phyloP scores from a whole-genome alignment of 352 stramenopile species.

The Globisporangium nunn region DNA sequence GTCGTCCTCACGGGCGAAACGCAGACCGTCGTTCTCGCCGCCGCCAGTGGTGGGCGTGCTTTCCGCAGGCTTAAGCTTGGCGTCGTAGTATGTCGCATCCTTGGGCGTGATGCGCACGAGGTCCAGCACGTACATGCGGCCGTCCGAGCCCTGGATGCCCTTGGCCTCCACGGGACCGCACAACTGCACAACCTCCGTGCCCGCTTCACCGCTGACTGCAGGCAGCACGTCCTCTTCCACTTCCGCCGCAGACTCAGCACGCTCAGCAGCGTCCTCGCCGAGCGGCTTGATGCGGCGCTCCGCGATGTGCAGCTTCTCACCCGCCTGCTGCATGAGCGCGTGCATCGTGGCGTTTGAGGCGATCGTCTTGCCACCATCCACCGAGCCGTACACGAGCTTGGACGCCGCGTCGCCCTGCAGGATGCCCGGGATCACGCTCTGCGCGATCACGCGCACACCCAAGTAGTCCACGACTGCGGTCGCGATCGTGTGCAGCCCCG shows the following conservation, averaged over 20 bases:
- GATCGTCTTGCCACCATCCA: slow-evolving; percentile 88
- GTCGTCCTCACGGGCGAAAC: slow-evolving; percentile 73
- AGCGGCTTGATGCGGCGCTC: slow-evolving; percentile 80
- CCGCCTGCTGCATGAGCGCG: slow-evolving; percentile 76
- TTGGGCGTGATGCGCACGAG: slow-evolving; percentile 92
- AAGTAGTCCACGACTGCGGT: slow-evolving; percentile 95
- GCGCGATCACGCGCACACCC: slow-evolving; percentile 91
- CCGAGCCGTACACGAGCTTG: slow-evolving; percentile 93
- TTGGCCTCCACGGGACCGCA: slow-evolving; percentile 94
- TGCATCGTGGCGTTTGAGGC: slow-evolving; percentile 92
- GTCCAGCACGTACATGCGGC: slow-evolving; percentile 92
- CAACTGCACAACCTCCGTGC: slow-evolving; percentile 56
- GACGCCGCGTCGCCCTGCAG: slow-evolving; percentile 92
- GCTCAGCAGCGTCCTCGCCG: slow-evolving; percentile 42
- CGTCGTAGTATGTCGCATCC: slow-evolving; percentile 89
- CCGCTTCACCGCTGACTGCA: slow-evolving; percentile 34
- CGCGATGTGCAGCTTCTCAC: slow-evolving; percentile 83
- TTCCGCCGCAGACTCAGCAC: slow-evolving; percentile 7
- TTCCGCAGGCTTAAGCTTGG: slow-evolving; percentile 18
- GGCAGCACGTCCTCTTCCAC: slow-evolving; percentile 9
- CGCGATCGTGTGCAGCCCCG: slow-evolving; percentile 90
- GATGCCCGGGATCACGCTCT: slow-evolving; percentile 95
- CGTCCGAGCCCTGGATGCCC: slow-evolving; percentile 91
- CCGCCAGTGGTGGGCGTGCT: slow-evolving; percentile 4
- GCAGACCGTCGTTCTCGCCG: slow-evolving; percentile 35